phyloP scores from a whole-genome alignment of 768 basidiomycete genomes.

The Russula earlei region DNA sequence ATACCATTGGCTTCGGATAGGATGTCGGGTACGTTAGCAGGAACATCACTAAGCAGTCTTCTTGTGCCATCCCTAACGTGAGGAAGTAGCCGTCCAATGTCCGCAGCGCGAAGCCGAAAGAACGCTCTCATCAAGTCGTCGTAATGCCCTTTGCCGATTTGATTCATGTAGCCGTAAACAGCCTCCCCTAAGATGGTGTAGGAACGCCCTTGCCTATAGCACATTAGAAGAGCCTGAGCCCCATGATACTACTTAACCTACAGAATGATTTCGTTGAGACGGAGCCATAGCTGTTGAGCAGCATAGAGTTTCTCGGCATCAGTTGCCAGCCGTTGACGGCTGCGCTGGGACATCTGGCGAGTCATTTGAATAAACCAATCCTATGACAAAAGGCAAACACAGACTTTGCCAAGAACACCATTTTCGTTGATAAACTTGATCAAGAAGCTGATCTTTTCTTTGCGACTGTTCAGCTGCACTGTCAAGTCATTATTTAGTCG shows the following conservation, averaged over 20 bases:
- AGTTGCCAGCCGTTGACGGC: constrained; percentile 62
- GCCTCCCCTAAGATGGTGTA: constrained; percentile 62
- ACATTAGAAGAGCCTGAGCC: background rate
- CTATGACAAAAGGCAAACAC: constrained; percentile 7
- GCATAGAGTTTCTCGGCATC: constrained; percentile 87
- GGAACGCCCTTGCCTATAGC: constrained; percentile 41
- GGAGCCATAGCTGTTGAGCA: constrained; percentile 72
- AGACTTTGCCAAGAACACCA: constrained; percentile 64
- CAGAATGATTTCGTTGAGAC: constrained; percentile 59
- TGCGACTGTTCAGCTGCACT: constrained; percentile 64
- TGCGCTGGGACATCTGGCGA: constrained; percentile 66
- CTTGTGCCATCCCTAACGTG: constrained; percentile 45
- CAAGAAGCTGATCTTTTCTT: constrained; percentile 72
- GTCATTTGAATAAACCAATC: background rate
- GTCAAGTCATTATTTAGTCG: constrained; percentile 71
- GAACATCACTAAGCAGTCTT: constrained; percentile 35
- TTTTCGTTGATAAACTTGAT: constrained; percentile 87
- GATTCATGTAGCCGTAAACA: constrained; percentile 59
- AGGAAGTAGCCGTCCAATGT: constrained; percentile 60
- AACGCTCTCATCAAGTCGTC: constrained; percentile 79
- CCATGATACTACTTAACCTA: constrained; percentile 27
- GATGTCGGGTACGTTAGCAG: constrained; percentile 34
- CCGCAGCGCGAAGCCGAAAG: constrained; percentile 59
- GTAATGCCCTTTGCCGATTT: constrained; percentile 42
- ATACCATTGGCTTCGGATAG: constrained; percentile 63